phyloP scores from a whole-genome alignment of 1,284 basidiomycete species.

The Cutaneotrichosporon sp. region DNA sequence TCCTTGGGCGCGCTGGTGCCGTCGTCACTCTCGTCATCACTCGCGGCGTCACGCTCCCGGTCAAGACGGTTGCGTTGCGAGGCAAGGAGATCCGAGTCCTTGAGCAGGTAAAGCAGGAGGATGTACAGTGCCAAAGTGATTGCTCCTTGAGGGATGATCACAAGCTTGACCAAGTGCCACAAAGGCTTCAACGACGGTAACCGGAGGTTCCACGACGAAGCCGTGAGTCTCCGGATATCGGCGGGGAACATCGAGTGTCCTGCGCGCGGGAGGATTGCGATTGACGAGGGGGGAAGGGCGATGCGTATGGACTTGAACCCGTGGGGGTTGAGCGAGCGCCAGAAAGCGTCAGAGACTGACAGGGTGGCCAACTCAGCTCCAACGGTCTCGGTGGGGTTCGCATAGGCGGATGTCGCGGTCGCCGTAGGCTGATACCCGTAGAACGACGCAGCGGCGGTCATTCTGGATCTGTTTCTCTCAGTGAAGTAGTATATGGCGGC shows the following conservation, averaged over 20 bases:
- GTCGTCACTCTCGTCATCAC: slow-evolving; percentile 15
- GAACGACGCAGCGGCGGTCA: slow-evolving; percentile 29
- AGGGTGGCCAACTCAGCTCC: slow-evolving; percentile 20
- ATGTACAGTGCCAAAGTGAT: slow-evolving; percentile 72
- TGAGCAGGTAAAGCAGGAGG: slow-evolving; percentile 80
- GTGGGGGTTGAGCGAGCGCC: slow-evolving; percentile 73
- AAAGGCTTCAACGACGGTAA: slow-evolving; percentile 51
- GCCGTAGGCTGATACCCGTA: slow-evolving; percentile 40
- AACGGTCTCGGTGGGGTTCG: slow-evolving; percentile 7
- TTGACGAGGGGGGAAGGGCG: slow-evolving; percentile 69
- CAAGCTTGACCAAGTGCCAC: slow-evolving; percentile 71
- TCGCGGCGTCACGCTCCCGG: slow-evolving; percentile 23
- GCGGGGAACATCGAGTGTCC: slow-evolving; percentile 39
- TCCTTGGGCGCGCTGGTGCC: neutral
- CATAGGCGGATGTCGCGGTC: slow-evolving; percentile 20
- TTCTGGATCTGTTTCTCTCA: slow-evolving; percentile 23
- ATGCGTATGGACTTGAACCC: slow-evolving; percentile 69
- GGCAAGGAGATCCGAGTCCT: slow-evolving; percentile 85
- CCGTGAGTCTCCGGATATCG: slow-evolving; percentile 35
- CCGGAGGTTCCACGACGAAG: slow-evolving; percentile 31
- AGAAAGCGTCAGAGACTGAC: slow-evolving; percentile 53
- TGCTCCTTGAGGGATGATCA: slow-evolving; percentile 74
- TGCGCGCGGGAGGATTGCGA: slow-evolving; percentile 59
- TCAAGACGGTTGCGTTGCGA: slow-evolving; percentile 61
- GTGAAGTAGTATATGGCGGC: slow-evolving; percentile 46